A percentile compares a stretch with the other conserved stretches of the same genome.
Conservation (phyloP, 768 basidiomycete species). For the Lactarius vividus region DNA sequence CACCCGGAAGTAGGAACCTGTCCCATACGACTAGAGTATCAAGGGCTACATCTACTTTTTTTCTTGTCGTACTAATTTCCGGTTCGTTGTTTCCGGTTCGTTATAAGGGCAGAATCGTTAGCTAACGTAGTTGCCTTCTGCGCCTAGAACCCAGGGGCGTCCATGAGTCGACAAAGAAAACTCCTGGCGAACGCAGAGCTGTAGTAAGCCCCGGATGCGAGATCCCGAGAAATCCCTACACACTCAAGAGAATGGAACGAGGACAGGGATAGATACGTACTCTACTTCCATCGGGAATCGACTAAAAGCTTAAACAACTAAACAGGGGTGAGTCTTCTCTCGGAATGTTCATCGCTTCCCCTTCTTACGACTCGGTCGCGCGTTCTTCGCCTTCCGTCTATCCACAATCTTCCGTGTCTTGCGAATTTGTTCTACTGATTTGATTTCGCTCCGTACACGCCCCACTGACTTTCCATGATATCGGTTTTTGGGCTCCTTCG, state of each 20-base stretch:
- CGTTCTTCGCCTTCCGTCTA: constrained; percentile 73
- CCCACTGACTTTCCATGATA: constrained; percentile 58
- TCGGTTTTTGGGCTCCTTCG: constrained; percentile 39
- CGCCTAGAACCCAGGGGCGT: not conserved
- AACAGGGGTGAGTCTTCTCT: not conserved
- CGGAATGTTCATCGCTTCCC: constrained; percentile 32
- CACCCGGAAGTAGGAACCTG: not conserved
- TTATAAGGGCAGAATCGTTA: not conserved
- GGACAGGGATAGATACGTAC: no score
- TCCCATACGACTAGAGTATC: not conserved
- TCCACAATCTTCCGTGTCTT: constrained; percentile 66
- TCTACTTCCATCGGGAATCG: not conserved
- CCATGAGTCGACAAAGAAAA: not conserved
- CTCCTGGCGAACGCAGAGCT: not conserved
- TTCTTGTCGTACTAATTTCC: not conserved
- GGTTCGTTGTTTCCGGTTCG: no score
- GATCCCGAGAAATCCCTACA: not conserved
- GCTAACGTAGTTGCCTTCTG: not conserved
- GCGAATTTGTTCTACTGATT: constrained; percentile 83
- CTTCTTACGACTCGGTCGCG: constrained; percentile 58
- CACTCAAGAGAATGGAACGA: not conserved
- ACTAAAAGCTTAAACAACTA: not conserved
- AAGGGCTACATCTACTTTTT: constrained; percentile 8
- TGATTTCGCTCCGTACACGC: constrained; percentile 78
- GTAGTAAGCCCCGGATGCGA: constrained; percentile 13